Evolutionary conservation across 768 basidiomycete species (phyloP), one percentile per base, ranked within the genome.

Genomic region (Russula abietina): DNA sequence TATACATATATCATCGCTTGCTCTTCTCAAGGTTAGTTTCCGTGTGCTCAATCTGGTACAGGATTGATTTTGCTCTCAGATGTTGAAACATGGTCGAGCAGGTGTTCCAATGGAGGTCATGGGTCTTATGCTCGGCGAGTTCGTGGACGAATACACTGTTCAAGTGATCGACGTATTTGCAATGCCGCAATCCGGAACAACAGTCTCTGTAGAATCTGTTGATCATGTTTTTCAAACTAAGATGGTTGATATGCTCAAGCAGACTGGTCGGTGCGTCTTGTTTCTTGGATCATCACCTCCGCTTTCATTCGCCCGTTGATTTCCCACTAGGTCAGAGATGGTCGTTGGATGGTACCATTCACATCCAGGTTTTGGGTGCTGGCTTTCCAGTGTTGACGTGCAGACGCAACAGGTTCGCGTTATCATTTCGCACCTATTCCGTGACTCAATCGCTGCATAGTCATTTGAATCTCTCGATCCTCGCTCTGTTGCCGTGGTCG

Each of bases 341-440:
- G 97, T 98, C 6, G 97, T 99, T 1, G 97, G 97, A 4, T 99
- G 97, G 97, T 99, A 99, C 72, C 97, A 99, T 76, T 98, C 97
- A 43, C 97, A 99, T 79, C 97, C 97, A 59, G 97, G 97, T 41
- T 99, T 98, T 75, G 97, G 97, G 5, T 99, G 97, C 74, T 99
- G 97, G 97, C 79, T 99, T 45, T 98, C 95, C 51, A 94, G 93
- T 69, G 96, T 98, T 24, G 97, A 99, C 77, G 94, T 98, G 72
- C 97, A 98, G 76, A 99, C 97, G 4, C 97, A 99, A 71, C 97
- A 98, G 79, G 95, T 89, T 59, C 64, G 77, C 71, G 49, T 38
- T 59, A 62, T 62, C 53, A 51, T 45, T 46, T 26, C 43, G 24
- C 43, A 51, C 46, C 24, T 22, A 54, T 53, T 55, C 33, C 30